Conservation (phyloP, 2,329 filamentous ascomycete genomes). For the Trichoderma sp. region DNA sequence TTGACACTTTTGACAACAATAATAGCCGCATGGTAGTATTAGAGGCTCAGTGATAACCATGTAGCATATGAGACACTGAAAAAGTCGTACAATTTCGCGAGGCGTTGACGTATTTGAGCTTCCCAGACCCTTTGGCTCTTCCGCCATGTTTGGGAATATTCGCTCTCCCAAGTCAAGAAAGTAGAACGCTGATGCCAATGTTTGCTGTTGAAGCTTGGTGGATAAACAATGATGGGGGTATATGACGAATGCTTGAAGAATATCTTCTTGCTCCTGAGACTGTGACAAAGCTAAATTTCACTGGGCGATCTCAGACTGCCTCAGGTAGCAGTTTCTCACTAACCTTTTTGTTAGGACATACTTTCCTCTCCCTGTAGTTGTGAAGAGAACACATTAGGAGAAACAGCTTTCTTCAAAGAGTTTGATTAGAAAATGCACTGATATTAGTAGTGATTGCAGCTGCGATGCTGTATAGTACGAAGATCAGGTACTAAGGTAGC, state of each 20-base stretch:
- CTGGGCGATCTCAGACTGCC: background rate
- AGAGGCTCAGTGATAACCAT: background rate
- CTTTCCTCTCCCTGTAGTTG: background rate
- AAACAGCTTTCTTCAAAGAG: background rate
- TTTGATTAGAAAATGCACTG: background rate
- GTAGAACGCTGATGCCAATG: background rate
- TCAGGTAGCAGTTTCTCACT: background rate
- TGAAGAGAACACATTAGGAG: background rate
- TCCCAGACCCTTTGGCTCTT: background rate
- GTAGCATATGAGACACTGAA: background rate
- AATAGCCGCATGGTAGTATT: background rate
- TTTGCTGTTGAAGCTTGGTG: background rate
- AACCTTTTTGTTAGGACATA: background rate
- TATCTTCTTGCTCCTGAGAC: background rate
- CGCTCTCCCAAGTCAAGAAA: background rate
- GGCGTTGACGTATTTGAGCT: background rate
- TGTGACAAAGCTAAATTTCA: background rate
- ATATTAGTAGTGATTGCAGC: background rate
- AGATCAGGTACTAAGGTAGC: background rate
- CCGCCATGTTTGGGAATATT: background rate
- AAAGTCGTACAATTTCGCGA: background rate
- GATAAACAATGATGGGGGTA: background rate
- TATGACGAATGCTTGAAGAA: background rate
- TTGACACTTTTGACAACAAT: background rate
- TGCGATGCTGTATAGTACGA: background rate